Conservation (phyloP, 768 basidiomycete genomes). For the Epithele typhae region DNA sequence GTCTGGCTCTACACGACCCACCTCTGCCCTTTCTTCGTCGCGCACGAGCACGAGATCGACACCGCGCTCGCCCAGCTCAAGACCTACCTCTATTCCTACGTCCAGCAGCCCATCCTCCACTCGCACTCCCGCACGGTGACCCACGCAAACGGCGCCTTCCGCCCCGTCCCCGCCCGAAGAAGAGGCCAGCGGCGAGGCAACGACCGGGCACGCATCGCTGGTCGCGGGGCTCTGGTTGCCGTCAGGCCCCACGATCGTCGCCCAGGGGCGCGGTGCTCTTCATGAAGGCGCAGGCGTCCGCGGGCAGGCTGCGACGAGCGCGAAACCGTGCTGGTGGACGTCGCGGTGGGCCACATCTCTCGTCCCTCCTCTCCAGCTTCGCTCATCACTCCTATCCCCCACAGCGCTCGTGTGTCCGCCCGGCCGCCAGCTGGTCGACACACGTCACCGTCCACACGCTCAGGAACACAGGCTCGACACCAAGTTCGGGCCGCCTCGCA, state of each 20-base stretch:
- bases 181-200: constrained; percentile 41
- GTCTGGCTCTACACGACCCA: constrained; percentile 78
- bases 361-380: too few relatives aligned
- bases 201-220: constrained; percentile 62
- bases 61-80: constrained; percentile 65
- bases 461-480: too few relatives aligned
- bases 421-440: too few relatives aligned
- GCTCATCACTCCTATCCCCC: too few relatives aligned
- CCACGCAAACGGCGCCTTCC: constrained; percentile 31
- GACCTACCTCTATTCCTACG: constrained; percentile 50
- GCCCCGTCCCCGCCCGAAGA: constrained; percentile 18
- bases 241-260: constrained; percentile 70
- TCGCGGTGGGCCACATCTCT: too few relatives aligned
- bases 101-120: constrained; percentile 59
- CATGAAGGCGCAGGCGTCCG: constrained; percentile 43
- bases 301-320: constrained; percentile 25
- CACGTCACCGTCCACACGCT: too few relatives aligned
- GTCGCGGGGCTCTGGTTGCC: constrained; percentile 69
- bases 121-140: constrained; percentile 47
- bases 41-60: constrained; percentile 85
- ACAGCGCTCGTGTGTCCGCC: too few relatives aligned
- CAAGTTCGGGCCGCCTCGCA: too few relatives aligned
- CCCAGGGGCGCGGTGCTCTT: constrained; percentile 61
- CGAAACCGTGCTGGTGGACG: too few relatives aligned
- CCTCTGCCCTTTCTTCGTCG: constrained; percentile 77